Base-by-base conservation (phyloP, 306 rosid genomes). In the Cicer bijugum region DNA sequence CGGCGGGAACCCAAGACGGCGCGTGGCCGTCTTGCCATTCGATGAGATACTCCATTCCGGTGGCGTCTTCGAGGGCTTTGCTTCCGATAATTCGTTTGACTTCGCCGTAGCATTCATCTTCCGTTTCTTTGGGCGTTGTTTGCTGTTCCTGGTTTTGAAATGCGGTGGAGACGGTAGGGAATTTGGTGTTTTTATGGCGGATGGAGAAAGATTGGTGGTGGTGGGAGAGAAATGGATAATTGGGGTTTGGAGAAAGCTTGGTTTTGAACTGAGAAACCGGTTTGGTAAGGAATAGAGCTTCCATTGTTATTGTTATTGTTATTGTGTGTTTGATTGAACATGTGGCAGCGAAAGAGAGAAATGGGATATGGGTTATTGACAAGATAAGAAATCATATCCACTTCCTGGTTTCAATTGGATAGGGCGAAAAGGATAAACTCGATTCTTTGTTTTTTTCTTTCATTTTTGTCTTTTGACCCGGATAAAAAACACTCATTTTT, bases 1-100 rank as follows among this genome's bases (percentile, higher is more conserved):
- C 90, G 0, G 94, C 75, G 0, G 92, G 85, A 5, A 91, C 82
- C 98, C 97, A 93, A 4, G 96, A 86, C 0, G 96, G 98, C 9
- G 86, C 57, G 55, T 93, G 94, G 0, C 96, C 90, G 79, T 93
- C 94, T 67, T 89, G 88, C 98, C 96, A 93, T 72, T 89, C 86
- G 64, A 93, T 91, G 23, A 93, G 59, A 67, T 91, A 93, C 69
- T 91, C 92, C 92, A 89, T 93, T 3, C 78, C 94, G 28, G 84
- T 2, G 9, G 75, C 82, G 33, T 53, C 89, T 3, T 75, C 57
- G 1, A 81, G 50, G 0, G 92, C 92, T 75, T 90, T 84, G 78
- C 94, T 88, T 9, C 92, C 96, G 71, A 93, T 93, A 78, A 93
- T 93, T 33, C 77, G 80, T 48, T 79, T 84, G 75, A 91, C 98